Conservation (phyloP, 495 filamentous ascomycete genomes). For the Penicillium lagena region DNA sequence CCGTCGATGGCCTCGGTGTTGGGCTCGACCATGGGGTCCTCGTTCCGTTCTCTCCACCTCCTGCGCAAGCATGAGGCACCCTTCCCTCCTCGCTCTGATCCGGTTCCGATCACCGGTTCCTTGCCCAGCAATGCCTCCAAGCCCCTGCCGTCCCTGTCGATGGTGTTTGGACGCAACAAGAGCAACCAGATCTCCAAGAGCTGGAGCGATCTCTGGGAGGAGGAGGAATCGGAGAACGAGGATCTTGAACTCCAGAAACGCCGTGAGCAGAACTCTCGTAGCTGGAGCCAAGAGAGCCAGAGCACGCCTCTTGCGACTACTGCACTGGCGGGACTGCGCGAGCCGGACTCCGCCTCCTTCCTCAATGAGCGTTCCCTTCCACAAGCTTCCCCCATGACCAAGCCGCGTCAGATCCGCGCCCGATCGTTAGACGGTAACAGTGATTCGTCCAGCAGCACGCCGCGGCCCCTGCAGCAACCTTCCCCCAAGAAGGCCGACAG, state of each 20-base stretch:
- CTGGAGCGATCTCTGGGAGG: slow-evolving; percentile 95
- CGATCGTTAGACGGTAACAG: slow-evolving; percentile 49
- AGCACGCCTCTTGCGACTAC: slow-evolving; percentile 22
- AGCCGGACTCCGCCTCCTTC: slow-evolving; percentile 44
- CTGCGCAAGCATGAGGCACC: slow-evolving; percentile 29
- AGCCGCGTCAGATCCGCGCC: slow-evolving; percentile 25
- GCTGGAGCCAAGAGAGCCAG: slow-evolving; percentile 73
- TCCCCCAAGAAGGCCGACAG: slow-evolving; percentile 48
- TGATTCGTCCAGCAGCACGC: slow-evolving; percentile 56
- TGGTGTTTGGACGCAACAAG: slow-evolving; percentile 60
- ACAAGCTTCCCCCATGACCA: slow-evolving; percentile 7
- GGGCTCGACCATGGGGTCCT: slow-evolving; percentile 65
- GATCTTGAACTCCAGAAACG: slow-evolving; percentile 50
- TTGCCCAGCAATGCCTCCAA: slow-evolving; percentile 66
- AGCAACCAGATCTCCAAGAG: slow-evolving; percentile 79
- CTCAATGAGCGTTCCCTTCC: slow-evolving; percentile 35
- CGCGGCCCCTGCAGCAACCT: slow-evolving; percentile 44
- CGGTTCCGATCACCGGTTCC: slow-evolving; percentile 65
- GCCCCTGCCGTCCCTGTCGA: slow-evolving; percentile 59
- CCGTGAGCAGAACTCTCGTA: slow-evolving; percentile 70
- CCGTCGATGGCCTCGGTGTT: slow-evolving; percentile 75
- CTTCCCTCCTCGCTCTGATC: slow-evolving; percentile 39
- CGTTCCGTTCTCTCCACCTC: slow-evolving; percentile 56
- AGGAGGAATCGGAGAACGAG: slow-evolving; percentile 67
- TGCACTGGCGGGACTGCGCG: slow-evolving; percentile 20